A percentile compares a stretch with the other conserved stretches of the same genome.
These are phyloP conservation scores for Sanghuangporus baumii DNA, from an alignment of 1,284 basidiomycete genomes.

Conservation along the genomic window DNA sequence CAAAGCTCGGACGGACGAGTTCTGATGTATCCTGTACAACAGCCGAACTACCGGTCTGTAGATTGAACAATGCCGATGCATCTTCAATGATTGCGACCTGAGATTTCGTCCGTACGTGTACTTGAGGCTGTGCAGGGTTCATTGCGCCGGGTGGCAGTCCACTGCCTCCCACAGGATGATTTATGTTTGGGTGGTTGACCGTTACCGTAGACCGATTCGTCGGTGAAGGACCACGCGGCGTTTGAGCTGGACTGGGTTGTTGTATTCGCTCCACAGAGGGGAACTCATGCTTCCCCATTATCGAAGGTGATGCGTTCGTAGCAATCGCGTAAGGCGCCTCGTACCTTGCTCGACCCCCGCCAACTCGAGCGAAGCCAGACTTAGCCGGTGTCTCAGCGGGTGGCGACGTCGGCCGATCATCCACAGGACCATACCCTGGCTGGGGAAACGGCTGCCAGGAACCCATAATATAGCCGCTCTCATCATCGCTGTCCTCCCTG, in stretches of 20 bases:
- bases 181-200: slow-evolving; percentile 5
- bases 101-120: slow-evolving; percentile 66
- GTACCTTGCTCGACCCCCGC: slow-evolving; percentile 72
- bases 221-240: slow-evolving; percentile 3
- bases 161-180: slow-evolving; percentile 26
- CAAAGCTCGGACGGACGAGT: slow-evolving; percentile 9
- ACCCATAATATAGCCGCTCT: slow-evolving; percentile 76
- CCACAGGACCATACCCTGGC: slow-evolving; percentile 45
- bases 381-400: slow-evolving; percentile 29
- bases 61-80: slow-evolving; percentile 29
- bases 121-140: slow-evolving; percentile 37
- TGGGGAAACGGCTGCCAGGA: slow-evolving; percentile 73
- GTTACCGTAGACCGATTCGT: slow-evolving; percentile 16
- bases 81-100: slow-evolving; percentile 76
- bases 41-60: slow-evolving; percentile 15
- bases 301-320: slow-evolving; percentile 21
- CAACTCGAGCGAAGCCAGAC: slow-evolving; percentile 73
- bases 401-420: slow-evolving; percentile 27
- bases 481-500: slow-evolving; percentile 73
- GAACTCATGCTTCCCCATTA: slow-evolving; percentile 54
- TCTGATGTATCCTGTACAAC: slow-evolving; percentile 20
- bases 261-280: slow-evolving; percentile 48
- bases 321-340: slow-evolving; percentile 72
- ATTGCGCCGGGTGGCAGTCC: slow-evolving; percentile 57
- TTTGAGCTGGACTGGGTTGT: slow-evolving; percentile 9